Conservation (phyloP, 1,284 basidiomycete species). For the Cystobasidium slooffiae region DNA sequence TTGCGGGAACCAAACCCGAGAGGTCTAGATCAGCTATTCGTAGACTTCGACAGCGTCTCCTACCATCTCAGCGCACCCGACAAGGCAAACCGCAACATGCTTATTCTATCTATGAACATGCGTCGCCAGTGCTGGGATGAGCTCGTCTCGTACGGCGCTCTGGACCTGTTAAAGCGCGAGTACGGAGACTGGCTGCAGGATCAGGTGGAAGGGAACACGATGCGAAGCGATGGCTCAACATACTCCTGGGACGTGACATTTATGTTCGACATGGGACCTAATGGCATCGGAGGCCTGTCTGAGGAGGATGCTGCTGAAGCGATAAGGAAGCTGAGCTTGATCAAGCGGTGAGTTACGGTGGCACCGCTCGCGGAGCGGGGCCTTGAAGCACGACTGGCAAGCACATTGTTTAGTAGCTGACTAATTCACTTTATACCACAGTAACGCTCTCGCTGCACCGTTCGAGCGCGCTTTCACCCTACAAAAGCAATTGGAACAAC, state of each 20-base stretch:
- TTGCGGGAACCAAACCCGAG: conserved; percentile 68
- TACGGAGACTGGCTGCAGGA: conserved; percentile 76
- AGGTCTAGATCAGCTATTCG: conserved; percentile 90
- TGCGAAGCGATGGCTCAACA: conserved; percentile 33
- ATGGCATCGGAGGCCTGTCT: conserved; percentile 4
- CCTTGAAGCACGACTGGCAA: background rate
- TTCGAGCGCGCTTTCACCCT: conserved; percentile 87
- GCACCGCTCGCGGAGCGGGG: background rate
- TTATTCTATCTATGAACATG: conserved; percentile 93
- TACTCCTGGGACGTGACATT: conserved; percentile 57
- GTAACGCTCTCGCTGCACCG: conserved; percentile 91
- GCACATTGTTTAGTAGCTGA: background rate
- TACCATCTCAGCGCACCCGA: conserved; percentile 90
- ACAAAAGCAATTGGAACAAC: conserved; percentile 83
- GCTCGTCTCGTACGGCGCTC: conserved; percentile 79
- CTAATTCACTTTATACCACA: background rate
- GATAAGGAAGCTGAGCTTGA: conserved; percentile 61
- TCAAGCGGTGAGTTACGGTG: conserved; percentile 35
- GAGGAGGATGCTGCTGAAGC: conserved; percentile 78
- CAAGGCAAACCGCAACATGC: conserved; percentile 69
- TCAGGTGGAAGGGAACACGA: conserved; percentile 63
- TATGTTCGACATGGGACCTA: background rate
- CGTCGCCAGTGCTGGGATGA: conserved; percentile 85
- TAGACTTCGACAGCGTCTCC: conserved; percentile 95
- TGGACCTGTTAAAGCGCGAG: conserved; percentile 78